Base-by-base conservation (phyloP, 108 stramenopile species). In the Fistulifera pelliculosa region DNA sequence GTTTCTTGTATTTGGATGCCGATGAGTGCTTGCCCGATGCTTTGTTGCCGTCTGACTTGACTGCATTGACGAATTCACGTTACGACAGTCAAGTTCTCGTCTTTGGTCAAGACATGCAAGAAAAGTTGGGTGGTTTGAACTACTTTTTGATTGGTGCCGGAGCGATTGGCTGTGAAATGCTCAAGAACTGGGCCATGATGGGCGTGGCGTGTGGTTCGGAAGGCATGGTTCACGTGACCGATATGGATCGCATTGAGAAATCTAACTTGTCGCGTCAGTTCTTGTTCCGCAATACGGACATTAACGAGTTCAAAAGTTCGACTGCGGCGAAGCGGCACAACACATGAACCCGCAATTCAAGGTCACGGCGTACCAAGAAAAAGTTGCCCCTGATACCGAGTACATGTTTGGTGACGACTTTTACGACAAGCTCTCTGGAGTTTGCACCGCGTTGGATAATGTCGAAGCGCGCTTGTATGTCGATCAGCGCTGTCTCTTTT, bases 181-280 rank as follows among this genome's bases (percentile, higher is more conserved):
- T 99, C 55, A 99, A 99, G 80, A 98, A 97, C 72, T 98, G 96
- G 96, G 97, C 97, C 13, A 60, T 99, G 52, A 97, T 98, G 96
- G 74, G 99, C 21, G 95, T 99, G 15, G 97, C 85, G 19, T 91
- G 86, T 59, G 81, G 79, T 7, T 68, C 74, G 16, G 74, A 79
- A 16, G 82, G 96, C 27, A 67, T 81, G 52, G 77, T 98, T 17
- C 70, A 85, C 56, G 86, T 99, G 28, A 99, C 99, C 10, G 99
- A 99, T 60, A 98, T 99, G 99, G 99, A 99, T 68, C 83, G 89
- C 26, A 99, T 98, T 62, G 99, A 99, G 72, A 94, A 94, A 60
- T 83, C 79, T 41, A 99, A 99, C 71, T 70, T 99, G 44, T 83
- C 76, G 19, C 84, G 97, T 28, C 99, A 99, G 69, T 98, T 99